These are phyloP conservation scores for Fusarium sp. DNA, from an alignment of 2,329 filamentous ascomycete genomes.

Conservation along the genomic window DNA sequence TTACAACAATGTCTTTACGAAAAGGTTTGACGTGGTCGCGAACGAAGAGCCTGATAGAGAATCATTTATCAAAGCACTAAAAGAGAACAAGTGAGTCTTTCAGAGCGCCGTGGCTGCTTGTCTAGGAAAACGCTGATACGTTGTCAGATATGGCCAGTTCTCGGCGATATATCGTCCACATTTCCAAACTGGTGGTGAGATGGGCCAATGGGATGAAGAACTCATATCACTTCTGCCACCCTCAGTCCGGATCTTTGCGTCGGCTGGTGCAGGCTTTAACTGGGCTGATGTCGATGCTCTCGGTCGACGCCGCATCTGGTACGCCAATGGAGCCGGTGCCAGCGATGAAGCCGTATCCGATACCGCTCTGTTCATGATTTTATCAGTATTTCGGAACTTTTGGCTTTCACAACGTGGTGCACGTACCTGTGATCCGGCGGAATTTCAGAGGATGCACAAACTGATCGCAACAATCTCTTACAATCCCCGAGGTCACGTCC, in stretches of 20 bases:
- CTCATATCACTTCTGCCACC: slow-evolving; percentile 63
- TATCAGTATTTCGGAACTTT: slow-evolving; percentile 61
- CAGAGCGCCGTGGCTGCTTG: fast-evolving
- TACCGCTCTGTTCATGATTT: slow-evolving; percentile 53
- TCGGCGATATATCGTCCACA: slow-evolving; percentile 64
- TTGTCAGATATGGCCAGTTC: slow-evolving; percentile 36
- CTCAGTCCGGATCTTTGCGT: slow-evolving; percentile 66
- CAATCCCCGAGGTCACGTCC: slow-evolving; percentile 57
- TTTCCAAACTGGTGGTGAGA: slow-evolving; percentile 70
- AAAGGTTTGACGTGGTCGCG: slow-evolving; percentile 53
- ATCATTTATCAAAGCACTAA: slow-evolving; percentile 53
- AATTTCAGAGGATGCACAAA: slow-evolving; percentile 32
- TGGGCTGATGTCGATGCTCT: slow-evolving; percentile 67
- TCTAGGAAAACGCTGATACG: background rate
- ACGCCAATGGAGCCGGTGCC: slow-evolving; percentile 54
- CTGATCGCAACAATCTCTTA: slow-evolving; percentile 51
- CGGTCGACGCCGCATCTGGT: slow-evolving; percentile 50
- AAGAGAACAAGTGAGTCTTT: slow-evolving; percentile 43
- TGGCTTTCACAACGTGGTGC: slow-evolving; percentile 50
- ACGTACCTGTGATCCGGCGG: slow-evolving; percentile 25
- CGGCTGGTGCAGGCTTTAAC: slow-evolving; percentile 70
- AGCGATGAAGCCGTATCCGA: slow-evolving; percentile 57
- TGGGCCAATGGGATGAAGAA: slow-evolving; percentile 69
- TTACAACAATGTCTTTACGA: slow-evolving; percentile 50
- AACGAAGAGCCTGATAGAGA: slow-evolving; percentile 49